Evolutionary conservation across 257 asterid genomes (phyloP).

Genomic region (Schizonepeta tenuifolia): DNA sequence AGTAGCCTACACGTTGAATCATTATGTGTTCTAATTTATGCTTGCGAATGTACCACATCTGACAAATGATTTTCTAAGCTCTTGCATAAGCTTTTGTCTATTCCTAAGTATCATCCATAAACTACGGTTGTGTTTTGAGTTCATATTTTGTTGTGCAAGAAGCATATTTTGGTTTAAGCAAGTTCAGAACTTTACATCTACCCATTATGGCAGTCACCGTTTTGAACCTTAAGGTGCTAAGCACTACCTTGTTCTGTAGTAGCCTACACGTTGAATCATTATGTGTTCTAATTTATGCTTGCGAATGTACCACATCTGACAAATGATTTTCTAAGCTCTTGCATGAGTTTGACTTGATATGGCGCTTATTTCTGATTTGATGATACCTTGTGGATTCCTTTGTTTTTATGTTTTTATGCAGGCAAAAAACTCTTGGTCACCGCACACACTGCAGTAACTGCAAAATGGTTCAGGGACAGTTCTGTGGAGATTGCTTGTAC

Average conservation of each 20-base stretch:
- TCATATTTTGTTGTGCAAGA: background rate
- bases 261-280: too few species aligned
- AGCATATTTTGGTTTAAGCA: background rate
- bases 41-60: background rate
- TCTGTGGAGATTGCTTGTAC: constrained; percentile 97
- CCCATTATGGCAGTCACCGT: background rate
- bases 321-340: background rate
- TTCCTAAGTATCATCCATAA: background rate
- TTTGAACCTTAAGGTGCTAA: background rate
- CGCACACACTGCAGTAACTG: constrained; percentile 84
- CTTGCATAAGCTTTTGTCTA: background rate
- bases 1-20: too few species aligned
- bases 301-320: background rate
- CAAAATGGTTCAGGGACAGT: constrained; percentile 87
- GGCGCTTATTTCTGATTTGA: constrained; percentile 1
- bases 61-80: background rate
- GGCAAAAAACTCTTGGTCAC: constrained; percentile 95
- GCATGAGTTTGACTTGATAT: constrained; percentile 3
- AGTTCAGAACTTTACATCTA: background rate
- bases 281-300: constrained; percentile 14
- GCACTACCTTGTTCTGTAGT: background rate
- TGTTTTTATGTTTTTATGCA: constrained; percentile 33
- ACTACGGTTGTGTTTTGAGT: background rate
- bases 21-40: constrained; percentile 9
- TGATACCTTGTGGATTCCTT: background rate